Evolutionary conservation across 2,329 filamentous ascomycete species (phyloP), one percentile per base, ranked within the genome.

Genomic region (Fusarium keratoplasticum): DNA sequence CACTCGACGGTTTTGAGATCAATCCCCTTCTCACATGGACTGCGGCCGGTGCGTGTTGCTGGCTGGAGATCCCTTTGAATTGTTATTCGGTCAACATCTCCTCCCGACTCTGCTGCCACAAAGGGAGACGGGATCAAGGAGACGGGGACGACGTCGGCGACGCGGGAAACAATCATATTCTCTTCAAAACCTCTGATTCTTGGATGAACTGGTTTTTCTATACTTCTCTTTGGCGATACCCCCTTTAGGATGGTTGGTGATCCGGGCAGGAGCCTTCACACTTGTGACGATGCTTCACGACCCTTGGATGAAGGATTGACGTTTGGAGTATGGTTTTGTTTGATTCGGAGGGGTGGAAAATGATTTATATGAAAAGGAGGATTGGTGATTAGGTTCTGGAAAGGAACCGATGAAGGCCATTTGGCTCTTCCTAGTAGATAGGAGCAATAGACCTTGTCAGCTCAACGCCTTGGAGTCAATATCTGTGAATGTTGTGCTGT

Each of bases 201-300:
- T 69, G 64, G 63, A 73, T 72, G 76, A 69, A 71, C 60, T 69
- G 70, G 73, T 65, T 69, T 67, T 78, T 61, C 58, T 81, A 81
- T 77, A 66, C 72, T 81, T 81, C 76, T 78, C 74, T 64, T 77
- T 72, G 78, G 78, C 77, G 81, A 82, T 82, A 82, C 81, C 81
- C 81, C 76, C 74, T 81, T 80, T 73, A 69, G 70, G 69, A 77
- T 57, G 70, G 65, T 58, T 68, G 77, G 77, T 73, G 75, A 70
- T 75, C 66, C 70, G 58, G 71, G 55, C 58, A 38, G 36, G 29
- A 50, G 47, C 13, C 40, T 50, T 54, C 38, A 22, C 35, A 64
- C 35, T 55, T 33, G 50, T 20, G 25, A 44, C 29, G 22, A 47
- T 35, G 22, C 9, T 20, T 35, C 57, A 40, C 61, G 61, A 33